Base-by-base conservation (phyloP, 1,139 yeast species). In the Fermentozyma sake region DNA sequence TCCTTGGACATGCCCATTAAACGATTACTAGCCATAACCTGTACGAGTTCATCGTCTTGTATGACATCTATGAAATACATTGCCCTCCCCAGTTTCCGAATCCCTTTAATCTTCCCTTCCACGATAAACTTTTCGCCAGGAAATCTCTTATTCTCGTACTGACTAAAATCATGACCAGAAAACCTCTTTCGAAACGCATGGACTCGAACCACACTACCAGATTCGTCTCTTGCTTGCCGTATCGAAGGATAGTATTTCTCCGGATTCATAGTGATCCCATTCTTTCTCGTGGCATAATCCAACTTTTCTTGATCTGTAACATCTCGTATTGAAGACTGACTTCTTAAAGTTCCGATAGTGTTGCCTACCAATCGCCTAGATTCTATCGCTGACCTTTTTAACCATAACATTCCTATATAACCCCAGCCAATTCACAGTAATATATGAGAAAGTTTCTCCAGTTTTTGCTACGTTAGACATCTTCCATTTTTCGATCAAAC, bases 61-160 rank as follows among this genome's bases (percentile, higher is more conserved):
- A 61, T 46, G 7, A 84, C 23, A 49, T 84, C 95, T 18, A 83
- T 47, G 41, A 84, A 84, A 24, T 72, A 56, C 58, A 84, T 68
- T 3, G 77, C 82, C 43, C 71, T 77, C 1, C 91, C 85, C 0
- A 84, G 64, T 32, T 64, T 68, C 17, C 95, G 51, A 1, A 84
- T 67, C 12, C 74, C 58, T 2, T 35, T 34, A 11, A 84, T 64
- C 27, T 79, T 68, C 0, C 94, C 95, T 39, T 75, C 79, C 1
- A 67, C 29, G 12, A 42, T 37, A 23, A 26, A 30, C 5, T 21
- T 15, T 12, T 32, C 20, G 31, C 41, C 41, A 0, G 37, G 36
- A 14, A 27, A 33, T 19, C 42, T 35, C 21, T 41, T 43, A n/a
- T 45, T 34, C 1, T 33, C 38, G 21, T 36, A 37, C 15, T 31